phyloP scores from a whole-genome alignment of 2,329 filamentous ascomycete genomes.

The Aspergillus pseudoviridinutans region DNA sequence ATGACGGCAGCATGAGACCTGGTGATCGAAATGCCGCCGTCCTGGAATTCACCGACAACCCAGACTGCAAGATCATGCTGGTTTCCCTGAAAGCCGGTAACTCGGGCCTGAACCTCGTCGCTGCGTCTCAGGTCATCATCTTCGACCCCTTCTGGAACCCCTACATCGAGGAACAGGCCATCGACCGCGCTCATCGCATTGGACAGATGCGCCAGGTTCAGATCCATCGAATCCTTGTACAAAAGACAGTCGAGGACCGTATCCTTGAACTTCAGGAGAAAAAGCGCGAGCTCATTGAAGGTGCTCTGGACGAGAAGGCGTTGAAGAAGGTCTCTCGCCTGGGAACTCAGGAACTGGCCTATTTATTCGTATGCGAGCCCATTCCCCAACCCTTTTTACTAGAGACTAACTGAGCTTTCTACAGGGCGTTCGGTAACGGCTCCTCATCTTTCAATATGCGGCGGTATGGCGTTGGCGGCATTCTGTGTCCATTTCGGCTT shows the following conservation, averaged over 20 bases:
- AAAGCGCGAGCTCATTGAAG: conserved; percentile 73
- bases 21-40: conserved; percentile 64
- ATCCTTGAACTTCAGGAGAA: conserved; percentile 74
- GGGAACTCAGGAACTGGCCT: conserved; percentile 62
- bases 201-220: conserved; percentile 71
- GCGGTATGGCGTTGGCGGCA: conserved; percentile 6
- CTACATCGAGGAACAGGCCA: conserved; percentile 85
- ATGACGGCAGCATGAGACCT: conserved; percentile 72
- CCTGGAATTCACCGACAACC: conserved; percentile 61
- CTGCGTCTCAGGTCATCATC: conserved; percentile 80
- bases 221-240: conserved; percentile 74
- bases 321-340: conserved; percentile 64
- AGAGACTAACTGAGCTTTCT: neutral
- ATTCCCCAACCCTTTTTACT: neutral
- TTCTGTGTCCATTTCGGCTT: neutral
- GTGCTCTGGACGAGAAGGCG: conserved; percentile 73
- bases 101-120: conserved; percentile 79
- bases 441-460: neutral
- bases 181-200: conserved; percentile 85
- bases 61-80: conserved; percentile 64
- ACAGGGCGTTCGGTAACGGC: conserved; percentile 19
- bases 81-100: conserved; percentile 78
- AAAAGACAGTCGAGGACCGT: conserved; percentile 79
- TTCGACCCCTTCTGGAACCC: conserved; percentile 95
- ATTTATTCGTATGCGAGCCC: conserved; percentile 55